Evolutionary conservation across 1,139 yeast genomes (phyloP).

Genomic region (Martiniozyma asiatica): DNA sequence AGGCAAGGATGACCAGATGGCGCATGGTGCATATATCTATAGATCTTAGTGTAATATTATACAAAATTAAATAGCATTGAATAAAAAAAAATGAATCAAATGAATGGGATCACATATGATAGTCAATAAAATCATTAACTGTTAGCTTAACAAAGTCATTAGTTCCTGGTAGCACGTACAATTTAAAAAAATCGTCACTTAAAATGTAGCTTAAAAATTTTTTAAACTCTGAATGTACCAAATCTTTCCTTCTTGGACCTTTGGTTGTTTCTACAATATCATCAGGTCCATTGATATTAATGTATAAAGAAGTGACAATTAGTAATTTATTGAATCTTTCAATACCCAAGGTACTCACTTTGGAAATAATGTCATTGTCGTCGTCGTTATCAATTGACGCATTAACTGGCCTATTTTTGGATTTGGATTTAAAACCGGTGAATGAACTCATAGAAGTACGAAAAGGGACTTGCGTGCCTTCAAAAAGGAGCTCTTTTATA

Average conservation of each 20-base stretch:
- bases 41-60: too few relatives aligned
- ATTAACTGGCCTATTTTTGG: too few relatives aligned
- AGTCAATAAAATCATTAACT: constrained; percentile 22
- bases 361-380: too few relatives aligned
- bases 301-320: constrained; percentile 11
- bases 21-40: too few relatives aligned
- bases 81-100: constrained; percentile 1
- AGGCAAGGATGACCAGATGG: too few relatives aligned
- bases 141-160: constrained; percentile 21
- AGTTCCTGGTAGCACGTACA: constrained; percentile 15
- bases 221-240: constrained; percentile 17
- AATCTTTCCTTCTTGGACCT: constrained; percentile 14
- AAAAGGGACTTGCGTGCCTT: too few relatives aligned
- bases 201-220: constrained; percentile 17
- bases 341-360: too few relatives aligned
- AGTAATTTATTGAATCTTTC: constrained; percentile 12
- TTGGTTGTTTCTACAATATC: constrained; percentile 11
- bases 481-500: too few relatives aligned
- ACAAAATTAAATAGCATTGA: not conserved
- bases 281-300: constrained; percentile 10
- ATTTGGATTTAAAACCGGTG: too few relatives aligned
- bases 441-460: too few relatives aligned
- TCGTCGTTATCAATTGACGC: too few relatives aligned
- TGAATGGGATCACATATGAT: constrained; percentile 12
- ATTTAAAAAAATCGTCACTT: constrained; percentile 16